Conservation (phyloP, 495 filamentous ascomycete genomes). For the Hypoxylon fragiforme region DNA sequence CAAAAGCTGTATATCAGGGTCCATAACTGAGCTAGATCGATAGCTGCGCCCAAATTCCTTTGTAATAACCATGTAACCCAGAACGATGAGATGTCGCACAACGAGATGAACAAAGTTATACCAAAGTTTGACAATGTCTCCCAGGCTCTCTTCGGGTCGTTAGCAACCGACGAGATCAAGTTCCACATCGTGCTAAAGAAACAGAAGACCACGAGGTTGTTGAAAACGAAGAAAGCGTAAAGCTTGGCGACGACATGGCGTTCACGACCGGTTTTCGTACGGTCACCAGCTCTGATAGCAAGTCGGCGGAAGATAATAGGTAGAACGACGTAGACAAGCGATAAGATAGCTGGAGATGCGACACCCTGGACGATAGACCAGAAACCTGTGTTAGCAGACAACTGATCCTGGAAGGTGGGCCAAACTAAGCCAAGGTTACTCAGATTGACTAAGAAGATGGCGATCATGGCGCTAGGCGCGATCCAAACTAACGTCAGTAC, state of each 20-base stretch:
- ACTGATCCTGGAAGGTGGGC: constrained; percentile 68
- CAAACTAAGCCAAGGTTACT: constrained; percentile 78
- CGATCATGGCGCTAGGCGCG: constrained; percentile 92
- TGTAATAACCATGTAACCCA: constrained; percentile 94
- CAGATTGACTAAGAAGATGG: constrained; percentile 88
- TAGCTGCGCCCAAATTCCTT: constrained; percentile 85
- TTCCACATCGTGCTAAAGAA: constrained; percentile 80
- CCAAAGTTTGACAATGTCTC: constrained; percentile 68
- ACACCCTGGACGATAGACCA: constrained; percentile 96
- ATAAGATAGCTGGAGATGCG: constrained; percentile 85
- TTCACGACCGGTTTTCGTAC: constrained; percentile 88
- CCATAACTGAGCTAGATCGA: constrained; percentile 85
- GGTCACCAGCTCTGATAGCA: constrained; percentile 76
- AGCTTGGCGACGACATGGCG: constrained; percentile 90
- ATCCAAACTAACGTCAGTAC: constrained; percentile 86
- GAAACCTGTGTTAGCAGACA: constrained; percentile 60
- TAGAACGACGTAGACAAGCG: constrained; percentile 83
- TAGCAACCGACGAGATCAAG: constrained; percentile 67
- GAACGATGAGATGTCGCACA: constrained; percentile 82
- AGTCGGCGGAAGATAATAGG: constrained; percentile 88
- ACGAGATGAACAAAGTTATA: constrained; percentile 61
- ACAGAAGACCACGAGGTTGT: constrained; percentile 93
- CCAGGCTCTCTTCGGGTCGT: constrained; percentile 60
- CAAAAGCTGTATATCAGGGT: constrained; percentile 79
- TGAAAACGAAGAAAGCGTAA: constrained; percentile 97